Evolutionary conservation across 768 basidiomycete species (phyloP), one percentile per base, ranked within the genome.

Genomic region (Omphalotus guepiniiformis): DNA sequence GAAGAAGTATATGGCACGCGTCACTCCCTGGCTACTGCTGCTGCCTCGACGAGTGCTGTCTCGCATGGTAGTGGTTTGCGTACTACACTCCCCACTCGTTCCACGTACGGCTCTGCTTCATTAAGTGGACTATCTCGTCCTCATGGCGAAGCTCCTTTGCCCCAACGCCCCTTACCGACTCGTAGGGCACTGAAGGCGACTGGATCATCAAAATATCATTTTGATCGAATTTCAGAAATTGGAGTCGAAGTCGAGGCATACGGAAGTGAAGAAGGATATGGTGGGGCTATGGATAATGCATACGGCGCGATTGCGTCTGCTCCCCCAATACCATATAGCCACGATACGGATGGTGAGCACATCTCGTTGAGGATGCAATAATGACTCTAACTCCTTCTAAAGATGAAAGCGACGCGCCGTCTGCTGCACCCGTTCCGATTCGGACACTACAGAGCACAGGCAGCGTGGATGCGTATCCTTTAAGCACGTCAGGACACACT

Each of bases 161-260:
- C 21, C 6, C 26, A 21, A 2, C 23, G 25, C 39, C 15, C 47
- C 22, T 42, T 41, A 13, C 26, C 41, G 22, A 49, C 18, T 19
- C 27, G 47, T 23, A 41, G 34, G 27, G 12, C 47, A 3, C 22
- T 53, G 34, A 53, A 53, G 23, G 49, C 39, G 12, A 37, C 44
- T 13, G 52, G 44, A n/a, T n/a, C 19, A 38, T n/a, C 42, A 35
- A 47, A 58, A 15, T 55, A 60, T 21, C 63, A 67, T 23, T 67
- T 77, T 40, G 78, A 80, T 53, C 72, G 75, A 46, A 77, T 80
- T 25, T 72, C 70, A 34, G 72, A 76, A 54, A 47, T 61, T 5
- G 76, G 76, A 39, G 57, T 56, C 29, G 66, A 64, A 4, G 48
- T n/a, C 9, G 37, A 48, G 11, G 30, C 35, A 39, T 47, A 52